Evolutionary conservation across 1,284 basidiomycete genomes (phyloP).

Genomic region (Vanrija humicola): DNA sequence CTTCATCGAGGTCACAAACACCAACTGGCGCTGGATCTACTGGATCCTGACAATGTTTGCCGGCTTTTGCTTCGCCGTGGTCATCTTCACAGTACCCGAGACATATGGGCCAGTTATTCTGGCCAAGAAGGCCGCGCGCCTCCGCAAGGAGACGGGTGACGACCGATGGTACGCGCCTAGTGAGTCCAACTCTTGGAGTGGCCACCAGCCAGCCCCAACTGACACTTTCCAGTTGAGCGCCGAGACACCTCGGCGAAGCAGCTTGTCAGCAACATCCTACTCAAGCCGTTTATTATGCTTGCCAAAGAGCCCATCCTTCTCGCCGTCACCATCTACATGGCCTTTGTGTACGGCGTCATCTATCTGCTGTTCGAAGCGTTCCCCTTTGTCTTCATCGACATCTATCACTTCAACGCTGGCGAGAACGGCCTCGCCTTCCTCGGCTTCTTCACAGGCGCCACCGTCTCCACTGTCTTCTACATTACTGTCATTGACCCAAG

Average conservation of each 20-base stretch:
- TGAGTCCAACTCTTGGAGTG: slow-evolving; percentile 19
- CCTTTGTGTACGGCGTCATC: slow-evolving; percentile 46
- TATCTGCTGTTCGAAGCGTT: slow-evolving; percentile 47
- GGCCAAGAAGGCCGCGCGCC: slow-evolving; percentile 51
- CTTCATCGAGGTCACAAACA: slow-evolving; percentile 53
- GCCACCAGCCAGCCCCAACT: neutral
- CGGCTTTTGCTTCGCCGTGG: slow-evolving; percentile 40
- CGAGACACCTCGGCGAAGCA: slow-evolving; percentile 20
- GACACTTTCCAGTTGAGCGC: slow-evolving; percentile 10
- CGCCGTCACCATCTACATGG: slow-evolving; percentile 64
- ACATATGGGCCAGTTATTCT: slow-evolving; percentile 61
- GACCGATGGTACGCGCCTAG: slow-evolving; percentile 56
- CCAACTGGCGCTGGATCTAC: slow-evolving; percentile 55
- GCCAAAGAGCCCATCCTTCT: slow-evolving; percentile 72
- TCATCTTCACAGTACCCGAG: slow-evolving; percentile 70
- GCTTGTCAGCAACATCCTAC: slow-evolving; percentile 52
- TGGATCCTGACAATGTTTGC: slow-evolving; percentile 68
- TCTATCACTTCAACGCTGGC: slow-evolving; percentile 52
- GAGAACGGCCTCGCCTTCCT: slow-evolving; percentile 53
- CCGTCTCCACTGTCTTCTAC: slow-evolving; percentile 28
- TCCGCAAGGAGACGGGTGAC: slow-evolving; percentile 63
- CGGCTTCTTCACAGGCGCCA: slow-evolving; percentile 51
- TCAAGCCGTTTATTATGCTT: slow-evolving; percentile 65
- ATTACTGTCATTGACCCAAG: slow-evolving; percentile 24
- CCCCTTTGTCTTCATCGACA: slow-evolving; percentile 52